Evolutionary conservation across 257 asterid genomes (phyloP), one percentile per base, ranked within the genome.

Genomic region (Linderniella brevidens): DNA sequence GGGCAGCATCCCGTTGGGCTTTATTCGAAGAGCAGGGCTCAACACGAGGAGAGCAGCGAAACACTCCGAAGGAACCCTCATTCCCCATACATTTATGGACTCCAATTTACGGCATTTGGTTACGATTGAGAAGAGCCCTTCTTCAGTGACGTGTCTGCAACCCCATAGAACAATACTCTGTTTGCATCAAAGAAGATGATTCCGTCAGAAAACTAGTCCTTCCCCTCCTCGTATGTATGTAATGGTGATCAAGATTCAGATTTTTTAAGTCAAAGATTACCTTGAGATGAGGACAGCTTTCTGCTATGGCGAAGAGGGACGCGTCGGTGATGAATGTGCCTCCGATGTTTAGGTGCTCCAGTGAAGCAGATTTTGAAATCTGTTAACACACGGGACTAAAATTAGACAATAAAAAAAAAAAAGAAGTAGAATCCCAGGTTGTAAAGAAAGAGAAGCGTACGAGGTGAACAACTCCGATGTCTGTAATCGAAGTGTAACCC

Each of bases 81-180:
- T 62, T 11, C 94, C 98, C 95, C 92, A 84, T 19, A 68, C 94
- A 36, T 88, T 80, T 53, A 88, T 88, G 11, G 95, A 80, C 63
- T 80, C 74, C 0, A 84, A 78, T 56, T 75, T 73, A 14, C 66
- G 61, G 48, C 95, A 88, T 67, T 80, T 74, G 41, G 69, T 76
- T 18, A 88, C 98, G 13, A 84, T 76, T 14, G 61, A 79, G 8
- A 80, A 50, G 16, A 88, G 95, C 52, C 98, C 95, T 6, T 71
- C 58, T 65, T 72, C 92, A 5, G 90, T 78, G 17, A 84, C 92
- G 65, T 74, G 94, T 3, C 92, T 77, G 64, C 98, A 88, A 38
- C 94, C 90, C 95, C 98, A 88, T 53, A 88, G 59, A 35, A 74
- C 76, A 37, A 80, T 65, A n/a, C 65, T 70, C 98, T 88, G 86